phyloP scores from a whole-genome alignment of 768 basidiomycete species.

The Leccinum arenicola region DNA sequence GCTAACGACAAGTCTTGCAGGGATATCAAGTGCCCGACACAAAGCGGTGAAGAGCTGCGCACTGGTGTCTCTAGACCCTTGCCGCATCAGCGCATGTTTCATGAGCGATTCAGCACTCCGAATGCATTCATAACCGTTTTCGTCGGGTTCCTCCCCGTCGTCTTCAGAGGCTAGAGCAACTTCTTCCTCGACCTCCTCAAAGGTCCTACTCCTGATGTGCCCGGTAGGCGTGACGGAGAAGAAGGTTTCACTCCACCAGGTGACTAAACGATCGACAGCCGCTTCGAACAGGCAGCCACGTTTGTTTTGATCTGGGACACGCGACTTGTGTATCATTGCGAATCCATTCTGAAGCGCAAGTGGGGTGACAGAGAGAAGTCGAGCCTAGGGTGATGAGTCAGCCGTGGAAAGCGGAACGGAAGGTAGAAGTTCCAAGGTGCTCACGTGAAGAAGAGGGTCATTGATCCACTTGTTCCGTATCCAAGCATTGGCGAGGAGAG shows the following conservation, averaged over 20 bases:
- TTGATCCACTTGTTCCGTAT: conserved; percentile 83
- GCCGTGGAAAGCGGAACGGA: not conserved
- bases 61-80: conserved; percentile 80
- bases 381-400: conserved; percentile 52
- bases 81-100: conserved; percentile 84
- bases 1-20: conserved; percentile 84
- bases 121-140: conserved; percentile 59
- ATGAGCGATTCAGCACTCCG: conserved; percentile 82
- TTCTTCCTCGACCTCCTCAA: conserved; percentile 62
- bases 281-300: conserved; percentile 88
- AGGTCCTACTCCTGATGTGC: conserved; percentile 74
- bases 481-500: conserved; percentile 71
- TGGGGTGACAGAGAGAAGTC: conserved; percentile 85
- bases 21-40: conserved; percentile 82
- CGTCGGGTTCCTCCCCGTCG: conserved; percentile 40
- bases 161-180: conserved; percentile 27
- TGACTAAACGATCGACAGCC: conserved; percentile 66
- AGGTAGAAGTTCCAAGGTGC: conserved; percentile 20
- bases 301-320: conserved; percentile 73
- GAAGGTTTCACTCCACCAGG: conserved; percentile 83
- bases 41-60: conserved; percentile 91
- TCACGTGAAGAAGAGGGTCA: conserved; percentile 77
- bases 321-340: conserved; percentile 74
- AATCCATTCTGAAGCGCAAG: conserved; percentile 79
- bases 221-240: conserved; percentile 61